phyloP scores from a whole-genome alignment of 192 early-diverging fungal species.

The Umbelopsis sp. region DNA sequence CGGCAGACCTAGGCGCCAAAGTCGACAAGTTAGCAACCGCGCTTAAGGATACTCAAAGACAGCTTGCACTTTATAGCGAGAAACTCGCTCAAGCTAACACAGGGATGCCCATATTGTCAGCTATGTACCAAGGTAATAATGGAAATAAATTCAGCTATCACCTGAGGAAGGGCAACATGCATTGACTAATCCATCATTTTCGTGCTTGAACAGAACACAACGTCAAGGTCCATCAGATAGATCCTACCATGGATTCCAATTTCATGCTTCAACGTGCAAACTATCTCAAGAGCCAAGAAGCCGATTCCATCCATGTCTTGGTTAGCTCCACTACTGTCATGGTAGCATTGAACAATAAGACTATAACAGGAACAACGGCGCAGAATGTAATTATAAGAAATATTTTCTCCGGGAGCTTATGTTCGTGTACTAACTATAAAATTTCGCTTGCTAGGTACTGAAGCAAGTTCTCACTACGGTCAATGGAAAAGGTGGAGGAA shows the following conservation, averaged over 20 bases:
- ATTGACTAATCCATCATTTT: neutral
- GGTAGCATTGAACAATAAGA: constrained; percentile 44
- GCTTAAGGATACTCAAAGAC: constrained; percentile 42
- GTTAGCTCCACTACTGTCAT: constrained; percentile 45
- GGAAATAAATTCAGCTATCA: too few relatives aligned
- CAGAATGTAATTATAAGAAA: constrained; percentile 24
- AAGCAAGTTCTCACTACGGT: constrained; percentile 45
- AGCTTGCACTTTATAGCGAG: constrained; percentile 41
- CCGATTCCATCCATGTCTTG: constrained; percentile 42
- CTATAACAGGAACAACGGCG: constrained; percentile 25
- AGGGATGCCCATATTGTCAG: constrained; percentile 2
- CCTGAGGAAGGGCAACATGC: too few relatives aligned
- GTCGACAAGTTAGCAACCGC: constrained; percentile 47
- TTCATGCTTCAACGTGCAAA: constrained; percentile 52
- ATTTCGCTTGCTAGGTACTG: constrained; percentile 40
- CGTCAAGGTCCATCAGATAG: constrained; percentile 44
- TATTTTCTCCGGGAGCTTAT: neutral
- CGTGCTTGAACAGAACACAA: constrained; percentile 6
- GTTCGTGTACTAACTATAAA: neutral
- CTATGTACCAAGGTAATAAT: constrained; percentile 1
- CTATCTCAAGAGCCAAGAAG: constrained; percentile 39
- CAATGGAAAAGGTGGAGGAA: constrained; percentile 55
- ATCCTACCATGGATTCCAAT: constrained; percentile 39
- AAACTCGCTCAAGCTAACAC: constrained; percentile 36
- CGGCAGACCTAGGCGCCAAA: constrained; percentile 44